These are phyloP conservation scores for Hypoxylon trugodes DNA, from an alignment of 495 filamentous ascomycete species.

Conservation along the genomic window DNA sequence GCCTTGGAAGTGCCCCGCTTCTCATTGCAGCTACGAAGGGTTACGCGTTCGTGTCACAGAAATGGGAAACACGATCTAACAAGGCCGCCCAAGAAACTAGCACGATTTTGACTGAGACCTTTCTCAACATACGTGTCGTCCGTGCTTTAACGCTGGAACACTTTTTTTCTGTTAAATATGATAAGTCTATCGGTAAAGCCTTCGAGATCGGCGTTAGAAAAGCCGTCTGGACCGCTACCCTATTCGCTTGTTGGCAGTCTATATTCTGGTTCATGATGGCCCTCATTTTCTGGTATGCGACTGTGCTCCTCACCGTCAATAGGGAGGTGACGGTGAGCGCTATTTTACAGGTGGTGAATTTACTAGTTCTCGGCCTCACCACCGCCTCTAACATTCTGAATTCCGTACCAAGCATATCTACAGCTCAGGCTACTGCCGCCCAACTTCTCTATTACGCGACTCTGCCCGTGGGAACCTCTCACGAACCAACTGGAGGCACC, in stretches of 20 bases:
- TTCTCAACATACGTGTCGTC: constrained; percentile 84
- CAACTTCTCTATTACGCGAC: constrained; percentile 76
- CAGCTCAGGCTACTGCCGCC: constrained; percentile 73
- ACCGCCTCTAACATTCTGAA: constrained; percentile 72
- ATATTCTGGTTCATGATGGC: constrained; percentile 77
- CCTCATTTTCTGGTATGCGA: constrained; percentile 84
- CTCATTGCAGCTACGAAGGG: constrained; percentile 70
- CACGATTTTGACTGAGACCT: constrained; percentile 77
- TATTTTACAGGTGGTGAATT: constrained; percentile 78
- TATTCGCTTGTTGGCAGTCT: constrained; percentile 80
- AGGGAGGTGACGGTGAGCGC: constrained; percentile 57
- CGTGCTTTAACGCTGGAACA: constrained; percentile 77
- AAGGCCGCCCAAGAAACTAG: constrained; percentile 62
- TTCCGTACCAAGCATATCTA: constrained; percentile 82
- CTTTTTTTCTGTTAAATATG: constrained; percentile 76
- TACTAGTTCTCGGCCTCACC: constrained; percentile 82
- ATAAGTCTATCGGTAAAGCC: constrained; percentile 55
- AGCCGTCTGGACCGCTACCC: constrained; percentile 69
- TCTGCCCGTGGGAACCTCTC: constrained; percentile 61
- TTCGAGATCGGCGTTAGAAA: constrained; percentile 65
- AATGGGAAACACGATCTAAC: constrained; percentile 76
- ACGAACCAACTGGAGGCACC: constrained; percentile 65
- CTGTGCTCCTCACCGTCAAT: constrained; percentile 62
- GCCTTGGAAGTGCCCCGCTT: constrained; percentile 71
- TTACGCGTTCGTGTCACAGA: constrained; percentile 67